Evolutionary conservation across 495 filamentous ascomycete genomes (phyloP), one percentile per base, ranked within the genome.

Genomic region (Polyplosphaeria fusca): DNA sequence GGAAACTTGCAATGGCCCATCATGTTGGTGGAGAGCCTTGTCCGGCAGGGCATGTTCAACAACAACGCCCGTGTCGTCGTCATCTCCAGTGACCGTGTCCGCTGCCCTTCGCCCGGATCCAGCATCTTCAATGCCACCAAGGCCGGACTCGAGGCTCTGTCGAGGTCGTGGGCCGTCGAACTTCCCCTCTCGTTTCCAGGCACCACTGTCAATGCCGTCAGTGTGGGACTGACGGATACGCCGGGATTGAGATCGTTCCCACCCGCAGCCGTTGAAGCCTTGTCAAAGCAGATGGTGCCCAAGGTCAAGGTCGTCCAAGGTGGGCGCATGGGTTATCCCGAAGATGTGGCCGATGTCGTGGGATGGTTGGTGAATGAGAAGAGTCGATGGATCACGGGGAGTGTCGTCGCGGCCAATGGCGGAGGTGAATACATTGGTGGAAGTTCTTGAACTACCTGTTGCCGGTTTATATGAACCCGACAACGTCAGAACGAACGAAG

Each of bases 341-440:
- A 66, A 20, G 63, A 66, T 48, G 58, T 66, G 27, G 58, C 58
- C 19, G 58, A 66, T 52, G 63, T 66, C n/a, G 63, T 66, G 20
- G 63, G 63, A 0, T 61, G 59, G 63, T 38, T 65, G 14, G 49
- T 39, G 9, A 56, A 55, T 24, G 63, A 62, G 42, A 58, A 60
- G 46, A 25, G 20, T 1, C 32, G 55, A 45, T 63, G 55, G 59
- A 24, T 56, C 22, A 60, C 48, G 19, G 63, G 55, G 18, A 60
- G 54, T 47, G 63, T 66, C n/a, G 63, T 66, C 26, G 63, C 52
- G 5, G 63, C 63, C 12, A 58, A 66, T 52, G 63, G 60, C 19
- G 60, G 60, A 1, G 54, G 54, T 7, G 55, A 53, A 41, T 57
- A 26, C 9, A 40, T 63, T 32, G 60, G 60, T 12, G 56, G 56